Evolutionary conservation across 495 filamentous ascomycete genomes (phyloP), one percentile per base, ranked within the genome.

Genomic region (Penicillium odoratum): DNA sequence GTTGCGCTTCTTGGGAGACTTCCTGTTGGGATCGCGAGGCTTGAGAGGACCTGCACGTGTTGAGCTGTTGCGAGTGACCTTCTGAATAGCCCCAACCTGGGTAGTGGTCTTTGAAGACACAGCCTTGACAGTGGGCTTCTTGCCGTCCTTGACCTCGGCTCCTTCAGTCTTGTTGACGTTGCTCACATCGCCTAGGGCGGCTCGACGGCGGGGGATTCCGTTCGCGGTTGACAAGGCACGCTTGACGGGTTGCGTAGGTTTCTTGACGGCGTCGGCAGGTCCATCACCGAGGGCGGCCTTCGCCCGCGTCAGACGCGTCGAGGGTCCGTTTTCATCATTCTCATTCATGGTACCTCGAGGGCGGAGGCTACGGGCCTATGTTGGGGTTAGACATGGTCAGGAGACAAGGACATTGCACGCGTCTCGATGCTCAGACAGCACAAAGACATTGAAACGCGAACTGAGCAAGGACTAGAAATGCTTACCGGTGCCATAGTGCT

Each of bases 101-200:
- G 40, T 40, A 8, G 42, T 46, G 40, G 91, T 84, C 74, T 96
- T 96, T 18, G 91, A 88, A 30, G 92, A 83, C 21, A 90, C 87
- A 18, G 73, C 68, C 70, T 88, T 88, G 51, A 66, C 77, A 33
- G 72, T 28, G 36, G 79, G 71, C 78, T 95, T 97, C 83, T 96
- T 93, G 30, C 76, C 83, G 51, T 80, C 81, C 60, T 82, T 83
- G 33, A 64, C 57, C 26, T 91, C 90, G 36, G 68, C 70, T 5
- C 69, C 77, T 13, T 93, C 90, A 25, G 73, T 75, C 97, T 97
- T 40, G 55, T 83, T 83, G 51, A 96, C 89, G 78, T 98, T 98
- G 82, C 92, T 98, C 58, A 96, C 87, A 80, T 98, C 93, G 28
- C 91, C 92, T 18, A 98, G 82, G 31, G 89, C 91, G 64, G 87